Evolutionary conservation across 2,329 filamentous ascomycete genomes (phyloP).

Genomic region (Sclerotinia glacialis): DNA sequence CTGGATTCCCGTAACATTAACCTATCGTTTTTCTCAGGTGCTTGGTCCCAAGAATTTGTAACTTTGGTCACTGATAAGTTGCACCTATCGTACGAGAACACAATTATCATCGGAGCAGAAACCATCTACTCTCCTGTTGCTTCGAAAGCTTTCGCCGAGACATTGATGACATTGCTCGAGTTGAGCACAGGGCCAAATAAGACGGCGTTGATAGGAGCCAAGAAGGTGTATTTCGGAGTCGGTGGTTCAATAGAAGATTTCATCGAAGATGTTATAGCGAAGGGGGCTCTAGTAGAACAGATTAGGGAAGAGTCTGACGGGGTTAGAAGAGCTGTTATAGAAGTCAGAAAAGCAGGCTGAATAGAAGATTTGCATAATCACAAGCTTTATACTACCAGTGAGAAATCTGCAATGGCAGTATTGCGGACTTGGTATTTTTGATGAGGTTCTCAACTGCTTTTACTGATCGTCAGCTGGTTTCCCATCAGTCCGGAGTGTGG

Average conservation of each 20-base stretch:
- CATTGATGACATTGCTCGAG: constrained; percentile 58
- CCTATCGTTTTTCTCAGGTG: constrained; percentile 69
- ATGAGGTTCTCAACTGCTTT: not conserved
- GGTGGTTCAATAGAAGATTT: constrained; percentile 80
- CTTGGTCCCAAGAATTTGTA: constrained; percentile 67
- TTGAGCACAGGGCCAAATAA: constrained; percentile 41
- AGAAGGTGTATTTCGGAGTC: constrained; percentile 80
- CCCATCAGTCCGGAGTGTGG: not conserved
- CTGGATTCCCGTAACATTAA: constrained; percentile 52
- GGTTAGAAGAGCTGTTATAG: constrained; percentile 59
- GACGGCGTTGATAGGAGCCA: constrained; percentile 66
- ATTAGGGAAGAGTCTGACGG: constrained; percentile 59
- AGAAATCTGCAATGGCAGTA: not conserved
- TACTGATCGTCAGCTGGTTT: not conserved
- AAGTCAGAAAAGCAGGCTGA: constrained; percentile 30
- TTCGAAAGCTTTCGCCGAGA: constrained; percentile 65
- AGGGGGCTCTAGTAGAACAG: constrained; percentile 49
- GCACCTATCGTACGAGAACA: constrained; percentile 35
- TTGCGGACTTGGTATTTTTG: not conserved
- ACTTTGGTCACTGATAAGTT: constrained; percentile 47
- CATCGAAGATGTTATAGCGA: constrained; percentile 49
- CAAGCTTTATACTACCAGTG: not conserved
- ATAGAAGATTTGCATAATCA: not conserved
- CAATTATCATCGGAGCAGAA: constrained; percentile 68
- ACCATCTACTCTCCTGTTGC: constrained; percentile 80